Conservation (phyloP, 768 basidiomycete genomes). For the Termitomyces sp. region DNA sequence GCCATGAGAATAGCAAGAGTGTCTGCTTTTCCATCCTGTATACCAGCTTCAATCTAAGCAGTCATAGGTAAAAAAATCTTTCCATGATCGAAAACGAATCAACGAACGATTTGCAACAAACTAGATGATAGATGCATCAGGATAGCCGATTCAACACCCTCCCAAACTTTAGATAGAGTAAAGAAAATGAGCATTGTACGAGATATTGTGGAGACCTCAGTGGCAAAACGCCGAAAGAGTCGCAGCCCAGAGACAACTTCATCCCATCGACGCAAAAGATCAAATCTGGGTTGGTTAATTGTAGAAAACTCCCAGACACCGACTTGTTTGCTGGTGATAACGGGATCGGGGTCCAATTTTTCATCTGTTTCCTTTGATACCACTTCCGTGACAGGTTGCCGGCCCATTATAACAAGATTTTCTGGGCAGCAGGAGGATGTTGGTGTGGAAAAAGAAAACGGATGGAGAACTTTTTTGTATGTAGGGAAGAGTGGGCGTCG, state of each 20-base stretch:
- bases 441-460: not conserved
- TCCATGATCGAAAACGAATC: not conserved
- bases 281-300: constrained; percentile 1
- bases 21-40: constrained; percentile 14
- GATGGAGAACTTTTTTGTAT: not conserved
- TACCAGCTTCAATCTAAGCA: constrained; percentile 17
- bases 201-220: constrained; percentile 18
- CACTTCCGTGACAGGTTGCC: not conserved
- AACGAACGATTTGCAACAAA: constrained; percentile 17
- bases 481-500: not conserved
- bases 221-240: constrained; percentile 15
- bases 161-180: constrained; percentile 18
- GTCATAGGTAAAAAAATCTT: not conserved
- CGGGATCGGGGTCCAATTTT: not conserved
- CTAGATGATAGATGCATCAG: constrained; percentile 19
- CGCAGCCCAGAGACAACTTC: constrained; percentile 9
- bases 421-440: not conserved
- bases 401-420: not conserved
- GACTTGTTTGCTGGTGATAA: constrained; percentile 14
- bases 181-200: constrained; percentile 17
- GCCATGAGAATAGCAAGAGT: constrained; percentile 13
- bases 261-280: constrained; percentile 4
- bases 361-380: not conserved
- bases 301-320: constrained; percentile 16
- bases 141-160: constrained; percentile 18